Percentiles rank a stretch among this genome's conserved stretches.
These are phyloP conservation scores for Stachybotrys echinatus DNA, from an alignment of 2,329 filamentous ascomycete genomes.

Conservation along the genomic window DNA sequence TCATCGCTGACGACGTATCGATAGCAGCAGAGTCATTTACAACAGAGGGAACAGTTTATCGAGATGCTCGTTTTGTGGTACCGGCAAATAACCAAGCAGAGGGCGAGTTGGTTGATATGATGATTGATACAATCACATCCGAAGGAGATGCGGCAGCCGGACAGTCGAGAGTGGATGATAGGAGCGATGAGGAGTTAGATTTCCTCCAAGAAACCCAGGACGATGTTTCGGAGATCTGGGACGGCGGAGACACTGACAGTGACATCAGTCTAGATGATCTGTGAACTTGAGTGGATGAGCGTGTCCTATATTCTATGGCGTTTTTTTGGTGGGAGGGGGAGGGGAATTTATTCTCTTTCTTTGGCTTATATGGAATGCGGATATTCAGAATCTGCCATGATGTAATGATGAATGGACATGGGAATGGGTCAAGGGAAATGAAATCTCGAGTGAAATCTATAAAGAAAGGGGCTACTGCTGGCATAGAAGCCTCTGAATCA, in stretches of 20 bases:
- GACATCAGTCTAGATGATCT: background rate
- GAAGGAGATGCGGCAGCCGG: conserved; percentile 10
- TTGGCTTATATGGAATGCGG: background rate
- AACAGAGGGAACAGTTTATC: conserved; percentile 22
- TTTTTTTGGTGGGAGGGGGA: too few relatives aligned
- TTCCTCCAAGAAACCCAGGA: background rate
- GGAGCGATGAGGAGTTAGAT: conserved; percentile 2
- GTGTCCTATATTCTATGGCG: background rate
- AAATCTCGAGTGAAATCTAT: too few relatives aligned
- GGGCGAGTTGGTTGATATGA: conserved; percentile 15
- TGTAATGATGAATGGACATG: too few relatives aligned
- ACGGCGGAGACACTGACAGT: background rate
- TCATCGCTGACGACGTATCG: conserved; percentile 27
- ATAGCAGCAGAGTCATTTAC: conserved; percentile 30
- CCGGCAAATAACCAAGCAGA: conserved; percentile 23
- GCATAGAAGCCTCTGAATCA: too few relatives aligned
- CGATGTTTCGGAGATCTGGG: background rate
- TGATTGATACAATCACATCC: conserved; percentile 13
- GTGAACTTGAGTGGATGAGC: background rate
- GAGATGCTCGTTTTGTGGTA: conserved; percentile 25
- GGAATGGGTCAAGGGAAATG: too few relatives aligned
- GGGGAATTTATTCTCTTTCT: background rate
- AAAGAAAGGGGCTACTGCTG: too few relatives aligned
- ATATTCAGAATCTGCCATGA: too few relatives aligned
- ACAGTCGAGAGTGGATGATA: conserved; percentile 5